phyloP scores from a whole-genome alignment of 306 rosid species.

The Begonia peltatifolia region DNA sequence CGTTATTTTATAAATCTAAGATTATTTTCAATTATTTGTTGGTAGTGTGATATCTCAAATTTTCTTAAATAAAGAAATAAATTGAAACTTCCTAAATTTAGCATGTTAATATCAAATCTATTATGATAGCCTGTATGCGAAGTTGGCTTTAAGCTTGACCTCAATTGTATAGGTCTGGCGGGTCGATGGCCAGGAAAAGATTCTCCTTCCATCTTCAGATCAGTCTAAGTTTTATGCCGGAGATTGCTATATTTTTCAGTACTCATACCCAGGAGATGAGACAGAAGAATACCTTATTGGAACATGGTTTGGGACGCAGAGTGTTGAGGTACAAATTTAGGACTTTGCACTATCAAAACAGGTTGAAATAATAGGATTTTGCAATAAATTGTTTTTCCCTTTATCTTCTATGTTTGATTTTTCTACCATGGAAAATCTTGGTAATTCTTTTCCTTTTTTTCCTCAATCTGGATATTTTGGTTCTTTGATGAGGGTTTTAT shows the following conservation, averaged over 20 bases:
- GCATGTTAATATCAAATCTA: too few relatives aligned
- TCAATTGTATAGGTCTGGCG: conserved; percentile 71
- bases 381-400: too few relatives aligned
- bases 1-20: too few relatives aligned
- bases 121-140: conserved; percentile 1
- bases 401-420: too few relatives aligned
- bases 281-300: conserved; percentile 75
- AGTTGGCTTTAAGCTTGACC: conserved; percentile 5
- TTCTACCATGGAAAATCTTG: background rate
- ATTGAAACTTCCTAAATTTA: too few relatives aligned
- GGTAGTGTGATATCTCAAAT: too few relatives aligned
- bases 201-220: conserved; percentile 58
- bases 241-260: conserved; percentile 84
- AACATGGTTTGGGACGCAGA: conserved; percentile 83
- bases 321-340: conserved; percentile 68
- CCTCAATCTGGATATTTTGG: background rate
- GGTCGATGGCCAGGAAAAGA: conserved; percentile 67
- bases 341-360: conserved; percentile 4
- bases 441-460: background rate
- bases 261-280: conserved; percentile 89
- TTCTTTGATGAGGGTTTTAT: conserved; percentile 6
- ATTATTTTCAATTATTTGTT: too few relatives aligned
- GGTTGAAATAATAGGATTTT: too few relatives aligned
- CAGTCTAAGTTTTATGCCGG: conserved; percentile 86
- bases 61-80: too few relatives aligned